Evolutionary conservation across 352 stramenopile genomes (phyloP).

Genomic region (Pythium folliculosum): DNA sequence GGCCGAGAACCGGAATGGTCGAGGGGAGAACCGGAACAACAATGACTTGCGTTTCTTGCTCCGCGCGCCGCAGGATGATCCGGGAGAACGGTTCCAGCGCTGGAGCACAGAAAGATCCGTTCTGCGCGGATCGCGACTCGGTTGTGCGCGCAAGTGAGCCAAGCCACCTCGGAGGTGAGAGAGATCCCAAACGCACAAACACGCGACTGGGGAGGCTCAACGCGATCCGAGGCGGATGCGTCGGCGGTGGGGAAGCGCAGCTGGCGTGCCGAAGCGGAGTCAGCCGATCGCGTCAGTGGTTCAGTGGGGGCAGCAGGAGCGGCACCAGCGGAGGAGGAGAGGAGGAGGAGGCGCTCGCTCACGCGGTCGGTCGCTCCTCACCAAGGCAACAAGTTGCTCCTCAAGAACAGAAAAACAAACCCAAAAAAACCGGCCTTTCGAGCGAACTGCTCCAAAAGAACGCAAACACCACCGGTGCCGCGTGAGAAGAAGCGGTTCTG

Average conservation of each 20-base stretch:
- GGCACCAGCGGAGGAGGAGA: not conserved
- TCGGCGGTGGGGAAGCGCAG: too few relatives aligned
- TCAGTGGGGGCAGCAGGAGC: not conserved
- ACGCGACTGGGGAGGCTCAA: not conserved
- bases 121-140: not conserved
- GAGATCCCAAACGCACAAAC: not conserved
- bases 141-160: not conserved
- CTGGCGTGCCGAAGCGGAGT: not conserved
- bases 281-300: not conserved
- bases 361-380: conserved; percentile 7
- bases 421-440: not conserved
- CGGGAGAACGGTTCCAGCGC: not conserved
- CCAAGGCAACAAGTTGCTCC: conserved; percentile 14
- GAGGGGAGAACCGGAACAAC: not conserved
- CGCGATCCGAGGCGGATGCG: not conserved
- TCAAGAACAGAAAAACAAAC: conserved; percentile 27
- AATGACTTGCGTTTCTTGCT: too few relatives aligned
- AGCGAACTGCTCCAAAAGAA: conserved; percentile 5
- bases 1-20: not conserved
- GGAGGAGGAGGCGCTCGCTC: not conserved
- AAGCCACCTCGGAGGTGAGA: not conserved
- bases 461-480: conserved; percentile 23
- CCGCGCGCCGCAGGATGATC: not conserved
- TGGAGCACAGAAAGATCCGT: not conserved
- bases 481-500: conserved; percentile 17